A percentile compares a stretch with the other conserved stretches of the same genome.
These are phyloP conservation scores for Jatropha multifida DNA, from an alignment of 441 rosid genomes.

Conservation along the genomic window DNA sequence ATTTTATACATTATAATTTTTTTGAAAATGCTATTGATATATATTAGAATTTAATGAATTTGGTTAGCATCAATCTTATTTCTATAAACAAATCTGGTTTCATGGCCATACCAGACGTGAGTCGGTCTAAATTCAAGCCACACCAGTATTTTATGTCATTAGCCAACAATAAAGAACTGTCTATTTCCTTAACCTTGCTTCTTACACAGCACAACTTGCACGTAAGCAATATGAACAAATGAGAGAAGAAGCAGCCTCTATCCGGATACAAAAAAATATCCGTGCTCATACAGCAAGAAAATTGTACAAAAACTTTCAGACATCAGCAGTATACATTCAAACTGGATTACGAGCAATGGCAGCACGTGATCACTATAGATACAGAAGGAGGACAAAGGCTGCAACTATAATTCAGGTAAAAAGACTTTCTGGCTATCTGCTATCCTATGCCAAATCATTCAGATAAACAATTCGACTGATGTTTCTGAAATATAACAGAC, in stretches of 20 bases:
- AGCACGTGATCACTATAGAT: constrained; percentile 49
- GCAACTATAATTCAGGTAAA: constrained; percentile 59
- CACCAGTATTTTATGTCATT: not conserved
- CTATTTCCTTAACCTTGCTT: constrained; percentile 6
- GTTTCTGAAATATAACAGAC: constrained; percentile 35
- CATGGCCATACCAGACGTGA: not conserved
- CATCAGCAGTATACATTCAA: constrained; percentile 47
- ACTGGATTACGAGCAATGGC: constrained; percentile 59
- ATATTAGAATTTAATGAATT: not conserved
- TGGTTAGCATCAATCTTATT: not conserved
- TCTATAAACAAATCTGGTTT: not conserved
- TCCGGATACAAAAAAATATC: constrained; percentile 46
- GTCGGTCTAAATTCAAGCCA: not conserved
- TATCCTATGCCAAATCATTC: not conserved
- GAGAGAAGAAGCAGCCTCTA: constrained; percentile 59
- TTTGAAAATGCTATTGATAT: not conserved
- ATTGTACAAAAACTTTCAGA: constrained; percentile 35
- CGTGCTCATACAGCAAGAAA: constrained; percentile 47
- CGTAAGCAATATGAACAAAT: constrained; percentile 53
- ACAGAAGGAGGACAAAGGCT: constrained; percentile 60
- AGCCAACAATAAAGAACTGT: constrained; percentile 7
- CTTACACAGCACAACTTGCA: constrained; percentile 52
- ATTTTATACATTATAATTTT: not conserved
- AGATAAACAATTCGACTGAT: constrained; percentile 10
- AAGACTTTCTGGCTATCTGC: not conserved